Conservation (phyloP, 2,329 filamentous ascomycete genomes). For the Dendrostoma leiphaemia region DNA sequence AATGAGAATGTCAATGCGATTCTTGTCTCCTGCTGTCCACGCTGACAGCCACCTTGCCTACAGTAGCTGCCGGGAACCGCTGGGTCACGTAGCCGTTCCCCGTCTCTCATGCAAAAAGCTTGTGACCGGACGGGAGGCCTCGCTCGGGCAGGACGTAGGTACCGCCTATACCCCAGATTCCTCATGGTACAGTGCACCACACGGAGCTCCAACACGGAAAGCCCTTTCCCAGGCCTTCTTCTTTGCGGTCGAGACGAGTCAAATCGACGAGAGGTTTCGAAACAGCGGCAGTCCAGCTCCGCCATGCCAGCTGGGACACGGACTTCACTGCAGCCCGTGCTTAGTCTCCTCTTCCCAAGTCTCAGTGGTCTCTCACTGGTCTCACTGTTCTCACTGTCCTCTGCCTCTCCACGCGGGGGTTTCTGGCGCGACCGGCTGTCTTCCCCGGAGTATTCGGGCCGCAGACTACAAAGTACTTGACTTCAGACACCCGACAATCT, state of each 20-base stretch:
- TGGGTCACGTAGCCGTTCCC: no score
- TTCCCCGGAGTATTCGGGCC: conserved; percentile 8
- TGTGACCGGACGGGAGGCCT: no score
- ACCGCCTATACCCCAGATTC: no score
- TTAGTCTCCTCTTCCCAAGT: not conserved
- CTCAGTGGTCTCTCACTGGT: no score
- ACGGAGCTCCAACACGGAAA: not conserved
- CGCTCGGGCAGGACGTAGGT: no score
- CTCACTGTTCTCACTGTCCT: no score
- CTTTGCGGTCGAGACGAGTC: not conserved
- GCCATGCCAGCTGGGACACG: conserved; percentile 12
- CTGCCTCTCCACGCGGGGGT: conserved; percentile 3
- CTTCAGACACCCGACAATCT: not conserved
- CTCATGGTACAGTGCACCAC: conserved; percentile 11
- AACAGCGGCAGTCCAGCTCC: not conserved
- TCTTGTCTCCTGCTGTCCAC: no score
- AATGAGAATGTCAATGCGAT: no score
- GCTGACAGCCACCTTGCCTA: no score
- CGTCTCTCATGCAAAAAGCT: no score
- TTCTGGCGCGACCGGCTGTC: conserved; percentile 3
- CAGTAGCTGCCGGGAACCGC: no score
- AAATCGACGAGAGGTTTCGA: conserved; percentile 1
- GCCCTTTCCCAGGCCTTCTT: no score
- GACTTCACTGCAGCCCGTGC: conserved; percentile 11
- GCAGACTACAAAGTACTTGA: not conserved